Conservation (phyloP, 805 yeast species). For the Priceomyces fermenticarens region DNA sequence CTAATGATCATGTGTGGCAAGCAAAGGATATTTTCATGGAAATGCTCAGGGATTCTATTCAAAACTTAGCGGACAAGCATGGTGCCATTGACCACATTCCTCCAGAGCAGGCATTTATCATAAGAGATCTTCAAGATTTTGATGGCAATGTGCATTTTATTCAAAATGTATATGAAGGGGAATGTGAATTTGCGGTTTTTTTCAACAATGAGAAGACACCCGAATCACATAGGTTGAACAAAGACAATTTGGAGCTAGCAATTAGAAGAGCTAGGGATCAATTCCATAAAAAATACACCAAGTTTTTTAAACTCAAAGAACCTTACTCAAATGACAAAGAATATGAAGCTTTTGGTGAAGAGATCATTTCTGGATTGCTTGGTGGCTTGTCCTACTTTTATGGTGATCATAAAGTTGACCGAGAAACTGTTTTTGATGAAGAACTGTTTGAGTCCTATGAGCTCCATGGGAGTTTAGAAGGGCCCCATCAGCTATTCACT, state of each 20-base stretch:
- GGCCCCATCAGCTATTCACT: slow-evolving; percentile 74
- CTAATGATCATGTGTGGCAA: slow-evolving; percentile 71
- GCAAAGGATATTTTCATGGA: slow-evolving; percentile 74
- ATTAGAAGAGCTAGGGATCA: slow-evolving; percentile 28
- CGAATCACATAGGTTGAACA: slow-evolving; percentile 32
- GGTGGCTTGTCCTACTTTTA: slow-evolving; percentile 90
- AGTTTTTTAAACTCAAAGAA: slow-evolving; percentile 46
- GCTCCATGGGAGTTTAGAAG: slow-evolving; percentile 60
- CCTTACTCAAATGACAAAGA: slow-evolving; percentile 49
- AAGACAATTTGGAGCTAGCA: slow-evolving; percentile 31
- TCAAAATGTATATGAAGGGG: slow-evolving; percentile 73
- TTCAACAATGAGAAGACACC: slow-evolving; percentile 49
- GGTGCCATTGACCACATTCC: slow-evolving; percentile 30
- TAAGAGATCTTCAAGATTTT: slow-evolving; percentile 58
- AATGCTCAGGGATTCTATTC: slow-evolving; percentile 66
- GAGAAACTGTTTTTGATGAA: slow-evolving; percentile 64
- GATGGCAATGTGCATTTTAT: slow-evolving; percentile 77
- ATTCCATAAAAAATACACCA: slow-evolving; percentile 53
- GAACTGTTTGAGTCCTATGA: slow-evolving; percentile 59
- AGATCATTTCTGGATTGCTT: slow-evolving; percentile 72
- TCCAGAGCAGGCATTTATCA: slow-evolving; percentile 47
- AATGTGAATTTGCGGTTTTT: slow-evolving; percentile 69
- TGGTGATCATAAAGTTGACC: slow-evolving; percentile 81
- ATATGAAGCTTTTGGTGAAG: slow-evolving; percentile 64
- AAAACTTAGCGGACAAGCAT: slow-evolving; percentile 33